A percentile compares a stretch with the other conserved stretches of the same genome.
phyloP scores from a whole-genome alignment of 352 stramenopile genomes.

The Phytophthora pistaciae region DNA sequence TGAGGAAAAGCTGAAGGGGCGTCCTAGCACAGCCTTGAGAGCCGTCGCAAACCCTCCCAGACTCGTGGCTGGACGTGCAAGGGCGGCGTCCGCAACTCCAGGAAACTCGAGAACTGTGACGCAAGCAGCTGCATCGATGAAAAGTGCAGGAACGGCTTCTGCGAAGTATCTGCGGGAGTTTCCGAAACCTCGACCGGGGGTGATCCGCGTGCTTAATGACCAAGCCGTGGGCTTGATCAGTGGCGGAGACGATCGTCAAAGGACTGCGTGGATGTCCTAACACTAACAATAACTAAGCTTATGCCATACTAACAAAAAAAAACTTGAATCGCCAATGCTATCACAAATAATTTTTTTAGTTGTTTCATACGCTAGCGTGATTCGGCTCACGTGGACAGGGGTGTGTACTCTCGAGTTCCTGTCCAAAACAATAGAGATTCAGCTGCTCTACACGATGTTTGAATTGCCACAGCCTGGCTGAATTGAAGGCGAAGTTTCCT shows the following conservation, averaged over 20 bases:
- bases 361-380: too few relatives aligned
- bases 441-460: too few relatives aligned
- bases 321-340: too few relatives aligned
- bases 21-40: constrained; percentile 29
- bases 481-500: too few relatives aligned
- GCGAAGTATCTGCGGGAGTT: constrained; percentile 70
- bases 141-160: constrained; percentile 11
- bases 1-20: constrained; percentile 8
- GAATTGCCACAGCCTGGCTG: too few relatives aligned
- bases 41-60: constrained; percentile 9
- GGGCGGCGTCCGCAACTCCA: constrained; percentile 23
- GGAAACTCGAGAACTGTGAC: constrained; percentile 4
- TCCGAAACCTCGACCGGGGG: constrained; percentile 54
- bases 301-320: too few relatives aligned
- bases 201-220: constrained; percentile 45
- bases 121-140: constrained; percentile 10
- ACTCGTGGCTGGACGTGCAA: constrained; percentile 7
- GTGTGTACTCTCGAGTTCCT: too few relatives aligned
- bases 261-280: constrained; percentile 57
- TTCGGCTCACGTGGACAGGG: too few relatives aligned
- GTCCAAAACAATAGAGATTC: too few relatives aligned
- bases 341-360: too few relatives aligned
- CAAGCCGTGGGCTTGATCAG: constrained; percentile 22
- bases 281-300: too few relatives aligned
- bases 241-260: constrained; percentile 40